Conservation (phyloP, 305 asterid species). For the Rubia tinctorum region DNA sequence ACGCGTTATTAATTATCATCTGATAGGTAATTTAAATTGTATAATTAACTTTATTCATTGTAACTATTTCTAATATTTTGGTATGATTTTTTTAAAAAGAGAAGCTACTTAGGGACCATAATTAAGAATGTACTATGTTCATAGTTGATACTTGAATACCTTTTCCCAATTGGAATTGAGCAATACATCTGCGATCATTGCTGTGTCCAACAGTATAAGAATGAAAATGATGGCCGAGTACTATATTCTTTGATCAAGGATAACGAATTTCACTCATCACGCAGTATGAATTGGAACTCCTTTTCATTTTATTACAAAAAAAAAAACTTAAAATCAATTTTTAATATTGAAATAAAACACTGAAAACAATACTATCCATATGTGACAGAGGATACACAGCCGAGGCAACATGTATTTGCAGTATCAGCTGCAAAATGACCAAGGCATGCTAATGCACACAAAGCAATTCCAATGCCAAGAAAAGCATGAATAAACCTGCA, state of each 20-base stretch:
- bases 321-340: neutral
- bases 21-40: no score
- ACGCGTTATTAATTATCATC: no score
- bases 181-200: slow-evolving; percentile 36
- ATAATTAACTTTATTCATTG: no score
- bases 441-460: slow-evolving; percentile 49
- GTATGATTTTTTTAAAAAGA: no score
- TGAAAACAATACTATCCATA: no score
- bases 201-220: slow-evolving; percentile 42
- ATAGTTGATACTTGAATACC: slow-evolving; percentile 24
- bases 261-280: neutral
- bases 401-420: slow-evolving; percentile 39
- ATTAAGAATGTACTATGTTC: neutral
- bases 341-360: no score
- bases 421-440: slow-evolving; percentile 56
- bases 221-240: slow-evolving; percentile 38
- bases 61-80: no score
- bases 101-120: no score
- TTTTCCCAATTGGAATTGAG: slow-evolving; percentile 44
- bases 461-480: slow-evolving; percentile 44
- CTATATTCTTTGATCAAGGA: slow-evolving; percentile 43
- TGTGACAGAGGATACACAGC: slow-evolving; percentile 40
- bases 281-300: no score
- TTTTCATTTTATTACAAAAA: neutral
- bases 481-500: slow-evolving; percentile 65